These are phyloP conservation scores for Monilinia fructicola DNA, from an alignment of 2,329 filamentous ascomycete genomes.

Conservation along the genomic window DNA sequence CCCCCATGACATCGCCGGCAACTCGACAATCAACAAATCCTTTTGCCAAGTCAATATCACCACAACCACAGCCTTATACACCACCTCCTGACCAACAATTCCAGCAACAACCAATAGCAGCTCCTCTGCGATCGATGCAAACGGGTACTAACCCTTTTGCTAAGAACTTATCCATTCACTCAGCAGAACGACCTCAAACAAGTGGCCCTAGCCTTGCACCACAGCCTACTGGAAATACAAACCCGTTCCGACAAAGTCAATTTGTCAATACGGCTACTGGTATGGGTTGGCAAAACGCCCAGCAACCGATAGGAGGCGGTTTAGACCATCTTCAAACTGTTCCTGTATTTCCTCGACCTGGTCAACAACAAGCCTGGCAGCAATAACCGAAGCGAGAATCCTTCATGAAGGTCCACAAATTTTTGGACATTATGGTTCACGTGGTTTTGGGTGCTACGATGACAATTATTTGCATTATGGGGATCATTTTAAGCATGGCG, in stretches of 20 bases:
- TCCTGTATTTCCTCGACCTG: conserved; percentile 82
- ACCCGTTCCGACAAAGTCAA: conserved; percentile 88
- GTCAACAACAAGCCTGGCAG: conserved; percentile 62
- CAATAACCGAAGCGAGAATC: conserved; percentile 27
- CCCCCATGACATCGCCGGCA: conserved; percentile 46
- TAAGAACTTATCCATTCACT: conserved; percentile 45
- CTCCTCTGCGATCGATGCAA: conserved; percentile 54
- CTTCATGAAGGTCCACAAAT: not conserved
- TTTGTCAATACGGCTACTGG: conserved; percentile 90
- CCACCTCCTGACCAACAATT: conserved; percentile 40
- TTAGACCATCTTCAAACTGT: conserved; percentile 77
- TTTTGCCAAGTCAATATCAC: conserved; percentile 66
- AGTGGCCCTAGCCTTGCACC: conserved; percentile 55
- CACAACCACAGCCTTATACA: conserved; percentile 42
- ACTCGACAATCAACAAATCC: conserved; percentile 77
- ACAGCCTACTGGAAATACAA: conserved; percentile 84
- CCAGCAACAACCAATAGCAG: conserved; percentile 43
- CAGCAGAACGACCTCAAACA: conserved; percentile 34
- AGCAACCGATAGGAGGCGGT: conserved; percentile 76
- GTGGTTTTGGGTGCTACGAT: conserved; percentile 11
- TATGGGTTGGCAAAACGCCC: conserved; percentile 80
- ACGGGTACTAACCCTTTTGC: conserved; percentile 74
- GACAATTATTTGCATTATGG: conserved; percentile 23
- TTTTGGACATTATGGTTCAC: conserved; percentile 19
- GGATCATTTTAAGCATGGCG: conserved; percentile 38